Evolutionary conservation across 2,329 filamentous ascomycete species (phyloP).

Genomic region (Fusarium multiceps): DNA sequence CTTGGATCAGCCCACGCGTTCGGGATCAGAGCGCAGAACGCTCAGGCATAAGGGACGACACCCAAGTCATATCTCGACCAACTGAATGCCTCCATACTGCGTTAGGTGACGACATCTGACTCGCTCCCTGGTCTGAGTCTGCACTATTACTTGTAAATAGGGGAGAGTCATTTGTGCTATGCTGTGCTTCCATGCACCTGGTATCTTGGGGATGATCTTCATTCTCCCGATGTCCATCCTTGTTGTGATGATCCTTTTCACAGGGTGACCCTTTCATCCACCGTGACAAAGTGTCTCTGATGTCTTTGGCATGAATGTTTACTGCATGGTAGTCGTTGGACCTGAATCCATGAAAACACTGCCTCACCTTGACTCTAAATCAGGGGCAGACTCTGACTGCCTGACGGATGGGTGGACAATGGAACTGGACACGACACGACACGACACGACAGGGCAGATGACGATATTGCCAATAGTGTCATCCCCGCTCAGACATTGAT

Average conservation of each 20-base stretch:
- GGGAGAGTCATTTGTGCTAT: not conserved
- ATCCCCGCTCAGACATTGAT: slow-evolving; percentile 41
- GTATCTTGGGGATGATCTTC: not conserved
- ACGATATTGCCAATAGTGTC: slow-evolving; percentile 43
- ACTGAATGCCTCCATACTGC: not conserved
- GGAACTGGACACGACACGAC: not conserved
- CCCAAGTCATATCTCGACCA: slow-evolving; percentile 13
- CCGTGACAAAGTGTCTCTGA: not conserved
- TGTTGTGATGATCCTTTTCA: not conserved
- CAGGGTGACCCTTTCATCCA: not conserved
- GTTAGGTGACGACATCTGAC: slow-evolving; percentile 24
- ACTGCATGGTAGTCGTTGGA: not conserved
- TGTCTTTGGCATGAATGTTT: not conserved
- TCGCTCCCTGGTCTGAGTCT: slow-evolving; percentile 7
- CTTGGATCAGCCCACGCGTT: slow-evolving; percentile 33
- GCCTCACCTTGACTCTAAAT: not conserved
- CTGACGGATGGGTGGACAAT: slow-evolving; percentile 8
- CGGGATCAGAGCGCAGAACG: slow-evolving; percentile 27
- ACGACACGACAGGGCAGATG: slow-evolving; percentile 28
- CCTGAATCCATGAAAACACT: not conserved
- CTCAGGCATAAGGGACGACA: slow-evolving; percentile 16
- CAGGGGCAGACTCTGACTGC: slow-evolving; percentile 4
- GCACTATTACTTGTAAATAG: not conserved
- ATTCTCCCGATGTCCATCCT: not conserved
- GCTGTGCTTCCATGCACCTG: not conserved